phyloP scores from a whole-genome alignment of 2,329 filamentous ascomycete genomes.

The Cucurbitaria berberidis region DNA sequence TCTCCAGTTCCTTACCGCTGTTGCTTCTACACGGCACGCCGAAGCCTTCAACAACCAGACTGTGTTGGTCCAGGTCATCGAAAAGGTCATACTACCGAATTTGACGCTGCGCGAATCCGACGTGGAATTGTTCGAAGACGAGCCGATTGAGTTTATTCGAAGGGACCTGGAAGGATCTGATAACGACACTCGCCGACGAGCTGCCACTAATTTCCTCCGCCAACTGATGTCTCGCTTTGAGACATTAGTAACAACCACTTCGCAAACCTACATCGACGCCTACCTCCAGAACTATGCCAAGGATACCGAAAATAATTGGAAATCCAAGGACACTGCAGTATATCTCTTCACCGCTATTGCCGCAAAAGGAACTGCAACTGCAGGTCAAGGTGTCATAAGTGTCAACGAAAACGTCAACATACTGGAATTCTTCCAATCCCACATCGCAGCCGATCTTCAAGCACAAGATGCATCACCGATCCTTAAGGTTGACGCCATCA shows the following conservation, averaged over 20 bases:
- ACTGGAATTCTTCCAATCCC: slow-evolving; percentile 91
- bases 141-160: slow-evolving; percentile 97
- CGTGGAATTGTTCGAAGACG: slow-evolving; percentile 94
- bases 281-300: slow-evolving; percentile 79
- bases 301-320: slow-evolving; percentile 75
- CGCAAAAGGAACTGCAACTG: slow-evolving; percentile 85
- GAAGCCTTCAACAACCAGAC: slow-evolving; percentile 82
- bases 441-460: slow-evolving; percentile 88
- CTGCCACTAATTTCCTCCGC: slow-evolving; percentile 91
- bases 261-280: slow-evolving; percentile 83
- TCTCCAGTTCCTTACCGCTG: slow-evolving; percentile 89
- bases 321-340: slow-evolving; percentile 96
- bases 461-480: slow-evolving; percentile 77
- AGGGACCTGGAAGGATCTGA: slow-evolving; percentile 95
- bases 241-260: slow-evolving; percentile 81
- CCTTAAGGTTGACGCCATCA: slow-evolving; percentile 96
- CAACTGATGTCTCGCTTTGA: slow-evolving; percentile 91
- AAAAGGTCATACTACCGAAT: slow-evolving; percentile 95
- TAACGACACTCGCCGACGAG: slow-evolving; percentile 87
- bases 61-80: slow-evolving; percentile 83
- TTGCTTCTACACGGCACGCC: slow-evolving; percentile 79
- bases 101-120: slow-evolving; percentile 91
- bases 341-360: slow-evolving; percentile 95
- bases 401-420: slow-evolving; percentile 84
- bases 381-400: slow-evolving; percentile 86